A percentile compares a stretch with the other conserved stretches of the same genome.
Evolutionary conservation across 2,329 filamentous ascomycete species (phyloP).

Genomic region (Trichophyton schoenleinii): DNA sequence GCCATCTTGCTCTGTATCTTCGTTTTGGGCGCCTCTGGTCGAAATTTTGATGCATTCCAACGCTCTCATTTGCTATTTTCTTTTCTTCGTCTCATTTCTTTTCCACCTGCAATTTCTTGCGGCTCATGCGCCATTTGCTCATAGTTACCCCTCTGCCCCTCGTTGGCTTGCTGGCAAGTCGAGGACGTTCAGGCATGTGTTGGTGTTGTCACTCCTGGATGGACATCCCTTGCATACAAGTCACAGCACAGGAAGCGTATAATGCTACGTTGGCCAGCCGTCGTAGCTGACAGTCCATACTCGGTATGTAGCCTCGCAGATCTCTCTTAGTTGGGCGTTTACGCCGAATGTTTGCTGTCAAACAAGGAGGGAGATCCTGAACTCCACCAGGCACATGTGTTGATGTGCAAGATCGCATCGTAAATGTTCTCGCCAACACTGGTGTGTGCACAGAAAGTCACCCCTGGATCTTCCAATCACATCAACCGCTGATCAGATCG

Average conservation of each 20-base stretch:
- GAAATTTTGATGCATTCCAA: not conserved
- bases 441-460: constrained; percentile 71
- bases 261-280: constrained; percentile 46
- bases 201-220: not conserved
- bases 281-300: constrained; percentile 46
- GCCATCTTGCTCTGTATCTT: not conserved
- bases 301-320: not conserved
- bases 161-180: too few relatives aligned
- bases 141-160: not conserved
- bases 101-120: not conserved
- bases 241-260: not conserved
- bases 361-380: constrained; percentile 70
- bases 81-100: not conserved
- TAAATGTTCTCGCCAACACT: constrained; percentile 60
- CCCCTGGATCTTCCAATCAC: constrained; percentile 54
- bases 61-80: not conserved
- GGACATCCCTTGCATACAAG: not conserved
- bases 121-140: constrained; percentile 47
- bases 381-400: constrained; percentile 66
- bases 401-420: constrained; percentile 78
- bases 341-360: constrained; percentile 82
- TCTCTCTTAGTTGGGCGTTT: constrained; percentile 62
- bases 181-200: too few relatives aligned
- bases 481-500: constrained; percentile 74
- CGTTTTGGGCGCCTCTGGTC: not conserved